Evolutionary conservation across 306 rosid genomes (phyloP).

Genomic region (Arachis stenosperma): DNA sequence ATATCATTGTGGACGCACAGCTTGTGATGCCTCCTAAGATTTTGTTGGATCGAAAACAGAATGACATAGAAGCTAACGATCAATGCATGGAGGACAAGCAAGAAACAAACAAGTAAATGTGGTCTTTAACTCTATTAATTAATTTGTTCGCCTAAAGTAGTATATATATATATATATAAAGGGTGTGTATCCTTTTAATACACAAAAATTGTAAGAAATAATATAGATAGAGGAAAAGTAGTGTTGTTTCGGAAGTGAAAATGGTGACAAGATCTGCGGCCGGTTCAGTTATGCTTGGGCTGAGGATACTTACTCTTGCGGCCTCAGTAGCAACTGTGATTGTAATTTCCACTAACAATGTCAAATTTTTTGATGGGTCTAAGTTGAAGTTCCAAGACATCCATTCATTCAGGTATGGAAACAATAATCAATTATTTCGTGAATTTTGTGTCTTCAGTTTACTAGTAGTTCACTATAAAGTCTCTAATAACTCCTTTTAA

Average conservation of each 20-base stretch:
- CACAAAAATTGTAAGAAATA: neutral
- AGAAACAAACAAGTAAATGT: neutral
- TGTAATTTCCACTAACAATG: slow-evolving; percentile 41
- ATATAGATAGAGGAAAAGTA: neutral
- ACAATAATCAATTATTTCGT: neutral
- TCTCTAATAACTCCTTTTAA: too few relatives aligned
- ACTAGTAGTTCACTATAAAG: too few relatives aligned
- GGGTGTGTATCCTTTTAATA: neutral
- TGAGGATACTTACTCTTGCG: slow-evolving; percentile 53
- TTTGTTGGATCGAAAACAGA: slow-evolving; percentile 33
- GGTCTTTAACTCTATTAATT: neutral
- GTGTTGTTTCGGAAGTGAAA: neutral
- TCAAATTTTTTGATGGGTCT: slow-evolving; percentile 23
- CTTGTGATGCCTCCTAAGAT: neutral
- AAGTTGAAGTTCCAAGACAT: slow-evolving; percentile 43
- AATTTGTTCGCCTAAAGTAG: too few relatives aligned
- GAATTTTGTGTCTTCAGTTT: too few relatives aligned
- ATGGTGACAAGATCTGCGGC: slow-evolving; percentile 44
- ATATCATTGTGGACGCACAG: neutral
- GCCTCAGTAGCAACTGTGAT: slow-evolving; percentile 41
- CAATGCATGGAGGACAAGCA: slow-evolving; percentile 30
- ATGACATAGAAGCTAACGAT: slow-evolving; percentile 43
- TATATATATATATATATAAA: slow-evolving; percentile 20
- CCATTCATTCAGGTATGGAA: slow-evolving; percentile 44
- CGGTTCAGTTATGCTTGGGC: slow-evolving; percentile 41